phyloP scores from a whole-genome alignment of 1,284 basidiomycete species.

The Singerocomus inundabilis region DNA sequence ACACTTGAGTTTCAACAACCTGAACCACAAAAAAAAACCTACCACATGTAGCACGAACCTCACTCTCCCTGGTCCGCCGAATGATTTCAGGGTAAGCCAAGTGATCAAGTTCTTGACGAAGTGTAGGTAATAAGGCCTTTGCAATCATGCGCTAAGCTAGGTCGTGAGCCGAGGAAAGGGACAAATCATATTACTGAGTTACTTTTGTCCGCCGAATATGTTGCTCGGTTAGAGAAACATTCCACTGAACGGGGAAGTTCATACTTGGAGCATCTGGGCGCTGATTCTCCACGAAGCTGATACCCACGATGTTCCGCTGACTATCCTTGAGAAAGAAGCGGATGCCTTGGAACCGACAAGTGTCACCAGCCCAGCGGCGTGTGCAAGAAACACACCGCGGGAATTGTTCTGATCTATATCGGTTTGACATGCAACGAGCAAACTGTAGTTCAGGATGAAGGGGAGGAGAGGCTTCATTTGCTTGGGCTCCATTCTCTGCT shows the following conservation, averaged over 20 bases:
- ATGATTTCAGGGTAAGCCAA: slow-evolving; percentile 61
- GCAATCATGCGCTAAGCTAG: slow-evolving; percentile 62
- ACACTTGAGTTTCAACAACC: slow-evolving; percentile 4
- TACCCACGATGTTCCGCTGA: slow-evolving; percentile 55
- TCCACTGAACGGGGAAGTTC: slow-evolving; percentile 69
- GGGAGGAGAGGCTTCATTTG: slow-evolving; percentile 21
- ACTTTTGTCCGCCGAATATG: slow-evolving; percentile 65
- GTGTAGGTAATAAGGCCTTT: slow-evolving; percentile 62
- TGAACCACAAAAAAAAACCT: slow-evolving; percentile 29
- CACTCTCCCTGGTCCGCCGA: slow-evolving; percentile 70
- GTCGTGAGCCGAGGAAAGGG: slow-evolving; percentile 8
- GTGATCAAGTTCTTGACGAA: slow-evolving; percentile 71
- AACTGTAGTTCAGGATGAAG: slow-evolving; percentile 64
- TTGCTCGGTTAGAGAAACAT: slow-evolving; percentile 46
- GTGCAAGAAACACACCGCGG: slow-evolving; percentile 79
- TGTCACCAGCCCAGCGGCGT: slow-evolving; percentile 79
- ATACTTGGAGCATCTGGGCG: slow-evolving; percentile 56
- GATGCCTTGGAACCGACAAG: slow-evolving; percentile 76
- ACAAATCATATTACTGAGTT: slow-evolving; percentile 12
- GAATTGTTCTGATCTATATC: slow-evolving; percentile 66
- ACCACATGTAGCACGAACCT: slow-evolving; percentile 84
- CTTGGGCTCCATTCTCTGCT: slow-evolving; percentile 28
- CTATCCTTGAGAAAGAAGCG: slow-evolving; percentile 67
- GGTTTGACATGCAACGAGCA: slow-evolving; percentile 76
- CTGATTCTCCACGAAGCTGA: slow-evolving; percentile 65